Conservation (phyloP, 805 yeast species). For the Candida vaughaniae region DNA sequence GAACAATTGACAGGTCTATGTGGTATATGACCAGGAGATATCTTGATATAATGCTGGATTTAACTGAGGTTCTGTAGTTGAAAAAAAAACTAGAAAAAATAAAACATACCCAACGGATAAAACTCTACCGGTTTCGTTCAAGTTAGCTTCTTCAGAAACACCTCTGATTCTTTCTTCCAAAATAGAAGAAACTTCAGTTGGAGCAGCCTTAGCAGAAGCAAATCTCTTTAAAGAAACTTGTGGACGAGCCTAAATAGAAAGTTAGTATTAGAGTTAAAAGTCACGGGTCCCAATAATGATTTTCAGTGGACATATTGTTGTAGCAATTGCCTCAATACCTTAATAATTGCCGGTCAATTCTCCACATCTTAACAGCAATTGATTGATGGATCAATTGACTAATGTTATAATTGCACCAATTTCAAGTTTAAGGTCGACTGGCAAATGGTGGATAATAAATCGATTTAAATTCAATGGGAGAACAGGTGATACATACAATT, state of each 20-base stretch:
- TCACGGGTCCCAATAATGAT: not conserved
- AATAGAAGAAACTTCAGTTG: slow-evolving; percentile 98
- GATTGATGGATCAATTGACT: no score
- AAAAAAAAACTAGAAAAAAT: slow-evolving; percentile 1
- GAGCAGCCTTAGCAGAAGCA: slow-evolving; percentile 96
- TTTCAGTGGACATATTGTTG: not conserved
- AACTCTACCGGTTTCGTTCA: slow-evolving; percentile 99
- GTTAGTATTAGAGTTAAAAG: slow-evolving; percentile 16
- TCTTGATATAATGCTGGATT: no score
- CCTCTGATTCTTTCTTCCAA: slow-evolving; percentile 99
- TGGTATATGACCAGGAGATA: no score
- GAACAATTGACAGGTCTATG: no score
- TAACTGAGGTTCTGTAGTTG: no score
- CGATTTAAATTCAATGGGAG: no score
- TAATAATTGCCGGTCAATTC: no score
- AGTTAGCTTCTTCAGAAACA: slow-evolving; percentile 94
- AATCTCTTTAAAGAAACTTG: slow-evolving; percentile 69
- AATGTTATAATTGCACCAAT: no score
- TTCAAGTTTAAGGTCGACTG: no score
- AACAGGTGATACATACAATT: slow-evolving; percentile 29
- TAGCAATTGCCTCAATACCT: no score
- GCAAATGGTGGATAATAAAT: no score
- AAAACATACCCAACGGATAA: slow-evolving; percentile 87
- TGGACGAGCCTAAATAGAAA: slow-evolving; percentile 69
- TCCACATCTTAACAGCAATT: no score